Base-by-base conservation (phyloP, 371 early-diverging fungal genomes). In the Scutellospora calospora region DNA sequence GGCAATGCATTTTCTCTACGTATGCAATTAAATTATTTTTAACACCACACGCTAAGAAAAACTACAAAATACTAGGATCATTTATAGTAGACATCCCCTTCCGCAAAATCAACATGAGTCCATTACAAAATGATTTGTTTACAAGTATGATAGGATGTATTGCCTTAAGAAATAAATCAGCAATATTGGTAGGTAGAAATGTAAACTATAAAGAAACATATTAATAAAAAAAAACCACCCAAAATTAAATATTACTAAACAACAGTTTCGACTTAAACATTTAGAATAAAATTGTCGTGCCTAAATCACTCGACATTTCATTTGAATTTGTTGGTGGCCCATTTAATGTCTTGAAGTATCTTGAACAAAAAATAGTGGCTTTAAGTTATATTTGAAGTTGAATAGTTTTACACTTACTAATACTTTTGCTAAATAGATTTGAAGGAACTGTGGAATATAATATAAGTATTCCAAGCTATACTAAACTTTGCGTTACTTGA, bases 401-500 rank as follows among this genome's bases (percentile, higher is more conserved):
- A 38, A 45, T 45, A 14, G 6, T 57, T 22, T 57, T 22, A 5
- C 5, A 22, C 66, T 38, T 74, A 84, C 84, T 83, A 31, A 45
- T 14, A 62, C 76, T 71, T 51, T 78, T 76, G 73, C 69, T 82
- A 84, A 82, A 83, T 57, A 38, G 83, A 20, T 81, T 71, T 18
- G 81, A 80, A 1, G 87, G 78, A 3, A 81, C 86, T 27, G 87
- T 84, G 1, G 87, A 83, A 71, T 92, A 91, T 78, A 92, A 87
- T 16, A 90, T 83, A 12, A 89, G 73, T 35, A 91, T 83, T 6
- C 88, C 88, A 18, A 91, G 83, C 57, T 90, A 90, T 12, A 88
- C 88, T 27, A 91, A 79, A 33, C 90, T 89, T 41, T 91, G 92
- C 12, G 89, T 88, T 3, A 90, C 86, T 69, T 92, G 91, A 80